Base-by-base conservation (phyloP, 805 yeast genomes). In the Teunomyces atbi region DNA sequence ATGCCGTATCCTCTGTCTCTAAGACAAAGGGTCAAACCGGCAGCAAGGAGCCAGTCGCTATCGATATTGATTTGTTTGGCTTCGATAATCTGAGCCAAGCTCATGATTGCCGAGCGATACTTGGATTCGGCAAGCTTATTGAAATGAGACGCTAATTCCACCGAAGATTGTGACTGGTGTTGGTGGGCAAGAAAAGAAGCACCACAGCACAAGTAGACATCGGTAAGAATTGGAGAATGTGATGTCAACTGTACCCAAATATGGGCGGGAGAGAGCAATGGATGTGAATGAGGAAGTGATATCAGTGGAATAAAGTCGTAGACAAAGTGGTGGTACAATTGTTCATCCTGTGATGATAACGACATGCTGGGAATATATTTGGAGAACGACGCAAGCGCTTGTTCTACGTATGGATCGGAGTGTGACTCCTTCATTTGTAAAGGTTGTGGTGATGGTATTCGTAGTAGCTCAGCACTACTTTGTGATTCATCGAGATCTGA, bases 191-290 rank as follows among this genome's bases (percentile, higher is more conserved):
- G 41, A 13, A 38, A 42, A 3, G 52, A 45, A 5, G 56, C 54
- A 5, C 57, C 58, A 27, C 58, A 55, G 15, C 48, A 53, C 30
- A 42, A 41, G 45, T 48, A 53, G 12, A 89, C 74, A 1, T 69
- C 60, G 0, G 50, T 42, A 48, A 96, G 76, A 18, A 86, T 77
- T 3, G 51, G 60, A 0, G 78, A 60, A 61, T 94, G 97, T 50
- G 77, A 74, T 0, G 64, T 71, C 19, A 90, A 53, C 58, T 88
- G 90, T 30, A 53, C 51, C 51, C 54, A 55, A 3, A 53, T 36
- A 19, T 50, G 48, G 3, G 39, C 50, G 1, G 58, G 58, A 5
- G 54, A 38, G 21, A 55, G 50, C 23, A 46, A 28, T 18, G 55
- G 52, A 38, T 55, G 58, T 18, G 54, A 44, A 11, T 47, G 50